Evolutionary conservation across 2,329 filamentous ascomycete genomes (phyloP), one percentile per base, ranked within the genome.

Genomic region (Neofusicoccum umdonicola): DNA sequence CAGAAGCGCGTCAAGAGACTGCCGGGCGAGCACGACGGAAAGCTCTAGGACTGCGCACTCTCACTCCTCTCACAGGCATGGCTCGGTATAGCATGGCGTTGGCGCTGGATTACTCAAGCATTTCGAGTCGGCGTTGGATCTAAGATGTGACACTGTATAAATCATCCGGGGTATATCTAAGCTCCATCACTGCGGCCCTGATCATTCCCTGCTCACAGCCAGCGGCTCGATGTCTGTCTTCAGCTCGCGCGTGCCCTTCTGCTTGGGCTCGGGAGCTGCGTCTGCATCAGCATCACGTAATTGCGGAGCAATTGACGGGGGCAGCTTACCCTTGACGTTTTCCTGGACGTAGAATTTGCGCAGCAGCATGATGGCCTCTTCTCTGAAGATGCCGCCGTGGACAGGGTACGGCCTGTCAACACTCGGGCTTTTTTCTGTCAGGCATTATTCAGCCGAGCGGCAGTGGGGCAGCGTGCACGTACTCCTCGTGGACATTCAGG

Each of bases 281-380:
- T 12, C 52, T 34, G n/a, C 57, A 12, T 67, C 44, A 68, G 62
- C 52, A 17, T 15, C 12, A 15, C 13, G 17, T 5, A 31, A 8
- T 48, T 11, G 51, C 19, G 35, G 35, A 7, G 12, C 17, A 31
- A 4, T 8, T n/a, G 13, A 27, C 17, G 17, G 13, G 13, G 9
- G 19, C 42, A 34, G n/a, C 65, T 22, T 48, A 91, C 91, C 92
- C 83, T 95, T 91, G 68, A 91, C 92, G 78, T 99, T 99, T 78
- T 99, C 93, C 78, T 99, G 95, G 37, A 99, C 91, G 76, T 99
- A 99, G 78, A 99, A 99, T 66, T 94, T 88, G 68, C 96, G 86
- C 69, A 99, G 83, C 69, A 99, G 79, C 77, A 94, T 93, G 66
- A 99, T 96, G 4, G 95, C 94, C 74, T 98, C 94, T 72, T 97